Base-by-base conservation (phyloP, 257 asterid species). In the Nemophila menziesii region DNA sequence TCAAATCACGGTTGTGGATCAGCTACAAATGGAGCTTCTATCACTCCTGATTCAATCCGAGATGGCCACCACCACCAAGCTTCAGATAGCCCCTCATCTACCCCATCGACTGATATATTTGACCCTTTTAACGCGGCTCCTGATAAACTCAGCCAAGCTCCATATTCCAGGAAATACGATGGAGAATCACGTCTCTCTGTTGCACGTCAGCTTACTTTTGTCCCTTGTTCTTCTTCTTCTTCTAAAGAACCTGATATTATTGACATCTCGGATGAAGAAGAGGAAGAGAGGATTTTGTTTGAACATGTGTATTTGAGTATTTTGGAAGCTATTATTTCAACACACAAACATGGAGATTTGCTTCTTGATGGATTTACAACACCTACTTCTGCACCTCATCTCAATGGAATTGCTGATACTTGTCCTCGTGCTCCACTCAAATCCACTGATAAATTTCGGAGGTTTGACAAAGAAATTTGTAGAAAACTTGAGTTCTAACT, bases 401-500 rank as follows among this genome's bases (percentile, higher is more conserved):
- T 77, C 13, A 38, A 42, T 33, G 63, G 82, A 42, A 33, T 60
- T 42, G 65, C 82, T 22, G 66, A 69, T 9, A 69, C 78, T 13
- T 75, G 82, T 39, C 86, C 90, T 11, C 59, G 58, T 37, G 76
- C 89, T 33, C 89, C 93, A 0, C 9, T 48, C 49, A 81, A 63
- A 65, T 33, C 68, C 38, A 22, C 50, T 1, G 42, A 46, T n/a
- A 64, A 48, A 50, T 40, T 16, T 38, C 55, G 56, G 49, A 50
- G 52, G 56, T 58, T 74, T 19, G 71, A 65, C 62, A 54, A 44
- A 27, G 63, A 43, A 15, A 47, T 74, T 44, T 74, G 90, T 72
- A 74, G 61, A 54, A 81, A 63, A 67, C 90, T 81, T 16, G 66
- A 69, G 39, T 81, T 62, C 52, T 74, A 62, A 63, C 19, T 40